Percentiles rank a stretch among this genome's conserved stretches.
These are phyloP conservation scores for Adansonia madagascariensis DNA, from an alignment of 441 rosid genomes.

Conservation along the genomic window DNA sequence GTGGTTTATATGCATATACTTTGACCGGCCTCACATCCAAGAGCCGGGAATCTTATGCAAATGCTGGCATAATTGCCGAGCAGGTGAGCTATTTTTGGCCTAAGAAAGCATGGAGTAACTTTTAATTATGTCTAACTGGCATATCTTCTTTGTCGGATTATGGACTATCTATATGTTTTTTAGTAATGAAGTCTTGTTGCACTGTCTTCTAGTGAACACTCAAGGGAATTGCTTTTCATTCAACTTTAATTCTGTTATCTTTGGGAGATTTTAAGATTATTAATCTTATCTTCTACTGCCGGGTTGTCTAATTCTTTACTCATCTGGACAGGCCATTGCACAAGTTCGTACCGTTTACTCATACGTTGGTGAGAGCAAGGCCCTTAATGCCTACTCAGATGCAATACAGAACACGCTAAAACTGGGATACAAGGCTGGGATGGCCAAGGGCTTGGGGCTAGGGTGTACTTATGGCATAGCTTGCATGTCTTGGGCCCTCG, in stretches of 20 bases:
- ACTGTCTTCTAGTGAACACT: neutral
- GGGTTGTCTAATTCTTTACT: conserved; percentile 16
- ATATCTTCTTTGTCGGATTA: neutral
- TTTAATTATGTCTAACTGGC: neutral
- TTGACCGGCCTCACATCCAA: conserved; percentile 96
- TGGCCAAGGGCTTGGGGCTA: conserved; percentile 98
- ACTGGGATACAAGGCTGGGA: conserved; percentile 97
- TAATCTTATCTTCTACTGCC: neutral
- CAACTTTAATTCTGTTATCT: neutral
- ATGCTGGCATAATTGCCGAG: conserved; percentile 94
- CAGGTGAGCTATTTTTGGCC: conserved; percentile 62
- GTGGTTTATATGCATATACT: conserved; percentile 95
- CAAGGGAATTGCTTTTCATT: neutral
- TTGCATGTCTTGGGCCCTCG: conserved; percentile 99
- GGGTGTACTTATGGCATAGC: conserved; percentile 99
- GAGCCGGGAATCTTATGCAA: conserved; percentile 96
- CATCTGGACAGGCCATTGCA: conserved; percentile 72
- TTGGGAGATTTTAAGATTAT: neutral
- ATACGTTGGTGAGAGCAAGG: conserved; percentile 96
- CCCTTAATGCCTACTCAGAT: conserved; percentile 83
- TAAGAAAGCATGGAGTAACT: conserved; percentile 20
- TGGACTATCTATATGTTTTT: conserved; percentile 1
- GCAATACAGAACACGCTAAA: conserved; percentile 92
- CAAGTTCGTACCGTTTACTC: conserved; percentile 97
- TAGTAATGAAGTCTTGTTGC: neutral